Conservation (phyloP, 2,329 filamentous ascomycete genomes). For the Apiospora kogelbergensis region DNA sequence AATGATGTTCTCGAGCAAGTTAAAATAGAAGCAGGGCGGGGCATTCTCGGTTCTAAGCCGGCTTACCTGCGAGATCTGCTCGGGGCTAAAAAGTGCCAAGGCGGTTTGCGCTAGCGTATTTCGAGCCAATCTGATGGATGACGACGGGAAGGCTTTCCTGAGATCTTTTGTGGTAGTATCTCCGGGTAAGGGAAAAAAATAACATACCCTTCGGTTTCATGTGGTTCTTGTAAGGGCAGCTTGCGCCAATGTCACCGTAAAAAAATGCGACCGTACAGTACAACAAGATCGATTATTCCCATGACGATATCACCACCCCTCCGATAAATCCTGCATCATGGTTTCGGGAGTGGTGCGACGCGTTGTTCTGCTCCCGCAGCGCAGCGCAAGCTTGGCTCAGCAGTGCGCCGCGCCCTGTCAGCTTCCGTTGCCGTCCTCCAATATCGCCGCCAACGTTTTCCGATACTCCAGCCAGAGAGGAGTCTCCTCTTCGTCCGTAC, state of each 20-base stretch:
- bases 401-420: constrained; percentile 15
- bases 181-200: neutral
- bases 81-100: neutral
- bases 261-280: constrained; percentile 21
- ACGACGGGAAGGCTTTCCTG: constrained; percentile 5
- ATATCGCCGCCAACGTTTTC: constrained; percentile 15
- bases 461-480: neutral
- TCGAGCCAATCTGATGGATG: constrained; percentile 5
- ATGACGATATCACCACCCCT: constrained; percentile 21
- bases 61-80: neutral
- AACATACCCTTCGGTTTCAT: neutral
- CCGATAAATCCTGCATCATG: constrained; percentile 38
- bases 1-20: neutral
- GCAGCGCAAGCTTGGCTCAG: constrained; percentile 33
- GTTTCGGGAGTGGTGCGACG: constrained; percentile 50
- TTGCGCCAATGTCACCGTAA: constrained; percentile 5
- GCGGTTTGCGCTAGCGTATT: constrained; percentile 2
- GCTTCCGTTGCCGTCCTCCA: constrained; percentile 15
- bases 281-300: constrained; percentile 14
- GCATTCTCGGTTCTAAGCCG: neutral
- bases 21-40: neutral
- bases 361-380: constrained; percentile 47
- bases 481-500: neutral
- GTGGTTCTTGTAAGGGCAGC: neutral
- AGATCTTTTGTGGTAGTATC: constrained; percentile 6